Evolutionary conservation across 805 yeast genomes (phyloP).

Genomic region (Priceomyces fermenticarens): DNA sequence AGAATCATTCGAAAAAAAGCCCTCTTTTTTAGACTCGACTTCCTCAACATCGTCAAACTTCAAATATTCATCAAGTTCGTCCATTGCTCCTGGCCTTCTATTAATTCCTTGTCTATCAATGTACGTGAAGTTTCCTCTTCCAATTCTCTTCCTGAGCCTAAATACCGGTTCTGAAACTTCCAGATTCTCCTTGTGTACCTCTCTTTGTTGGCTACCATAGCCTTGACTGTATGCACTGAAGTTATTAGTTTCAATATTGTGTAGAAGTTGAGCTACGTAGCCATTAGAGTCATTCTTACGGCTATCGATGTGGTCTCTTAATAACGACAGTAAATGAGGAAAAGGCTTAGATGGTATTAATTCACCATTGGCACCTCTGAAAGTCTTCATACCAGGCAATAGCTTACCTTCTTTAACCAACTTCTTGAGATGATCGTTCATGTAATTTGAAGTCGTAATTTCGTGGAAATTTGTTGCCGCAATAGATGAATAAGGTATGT

Average conservation of each 20-base stretch:
- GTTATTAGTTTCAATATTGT: constrained; percentile 37
- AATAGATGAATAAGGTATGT: constrained; percentile 78
- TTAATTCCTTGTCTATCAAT: constrained; percentile 69
- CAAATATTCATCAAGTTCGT: constrained; percentile 38
- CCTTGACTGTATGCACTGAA: constrained; percentile 41
- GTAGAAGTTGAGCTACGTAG: constrained; percentile 37
- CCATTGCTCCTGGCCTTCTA: constrained; percentile 21
- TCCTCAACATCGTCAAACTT: constrained; percentile 32
- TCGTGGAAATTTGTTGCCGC: constrained; percentile 63
- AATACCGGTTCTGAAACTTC: constrained; percentile 50
- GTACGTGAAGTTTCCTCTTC: constrained; percentile 66
- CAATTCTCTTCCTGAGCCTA: constrained; percentile 70
- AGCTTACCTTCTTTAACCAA: constrained; percentile 43
- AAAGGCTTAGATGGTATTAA: constrained; percentile 46
- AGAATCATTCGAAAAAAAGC: neutral
- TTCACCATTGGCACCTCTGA: constrained; percentile 52
- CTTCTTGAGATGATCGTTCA: constrained; percentile 39
- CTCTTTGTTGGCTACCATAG: constrained; percentile 21
- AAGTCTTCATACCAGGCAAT: constrained; percentile 42
- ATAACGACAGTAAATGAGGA: constrained; percentile 44
- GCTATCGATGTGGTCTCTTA: constrained; percentile 24
- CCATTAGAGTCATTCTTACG: constrained; percentile 21
- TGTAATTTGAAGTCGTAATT: constrained; percentile 57
- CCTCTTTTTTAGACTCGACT: constrained; percentile 3
- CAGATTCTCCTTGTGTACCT: constrained; percentile 13